Percentiles rank a stretch among this genome's conserved stretches.
phyloP scores from a whole-genome alignment of 257 asterid species.

The Henckelia pumila region DNA sequence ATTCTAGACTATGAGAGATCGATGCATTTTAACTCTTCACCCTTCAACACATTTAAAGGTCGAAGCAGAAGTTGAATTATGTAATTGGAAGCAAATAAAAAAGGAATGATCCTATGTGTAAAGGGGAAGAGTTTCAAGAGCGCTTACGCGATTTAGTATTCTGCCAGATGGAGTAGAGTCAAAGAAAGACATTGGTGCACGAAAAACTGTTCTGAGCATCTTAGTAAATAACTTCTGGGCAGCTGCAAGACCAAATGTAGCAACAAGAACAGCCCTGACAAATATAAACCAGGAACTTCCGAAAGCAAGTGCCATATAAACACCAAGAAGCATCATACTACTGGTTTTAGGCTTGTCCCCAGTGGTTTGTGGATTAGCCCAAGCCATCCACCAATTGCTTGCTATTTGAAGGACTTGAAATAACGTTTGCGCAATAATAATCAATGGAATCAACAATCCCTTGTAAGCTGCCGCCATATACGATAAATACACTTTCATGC shows the following conservation, averaged over 20 bases:
- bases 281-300: constrained; percentile 96
- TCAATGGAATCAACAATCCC: constrained; percentile 82
- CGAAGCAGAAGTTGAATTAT: not conserved
- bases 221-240: constrained; percentile 81
- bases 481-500: constrained; percentile 94
- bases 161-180: constrained; percentile 98
- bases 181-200: constrained; percentile 95
- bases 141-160: constrained; percentile 83
- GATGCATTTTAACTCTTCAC: not conserved
- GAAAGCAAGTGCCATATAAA: constrained; percentile 95
- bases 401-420: constrained; percentile 98
- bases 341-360: constrained; percentile 77
- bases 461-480: constrained; percentile 96
- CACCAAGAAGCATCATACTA: constrained; percentile 69
- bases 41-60: not conserved
- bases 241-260: constrained; percentile 96
- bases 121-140: constrained; percentile 11
- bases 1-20: not conserved
- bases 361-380: constrained; percentile 97
- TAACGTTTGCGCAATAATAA: constrained; percentile 80
- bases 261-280: constrained; percentile 89
- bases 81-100: not conserved
- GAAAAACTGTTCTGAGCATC: constrained; percentile 74
- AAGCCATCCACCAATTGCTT: constrained; percentile 99
- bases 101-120: not conserved